Evolutionary conservation across 805 yeast genomes (phyloP).

Genomic region (Ogataea paraovalis): DNA sequence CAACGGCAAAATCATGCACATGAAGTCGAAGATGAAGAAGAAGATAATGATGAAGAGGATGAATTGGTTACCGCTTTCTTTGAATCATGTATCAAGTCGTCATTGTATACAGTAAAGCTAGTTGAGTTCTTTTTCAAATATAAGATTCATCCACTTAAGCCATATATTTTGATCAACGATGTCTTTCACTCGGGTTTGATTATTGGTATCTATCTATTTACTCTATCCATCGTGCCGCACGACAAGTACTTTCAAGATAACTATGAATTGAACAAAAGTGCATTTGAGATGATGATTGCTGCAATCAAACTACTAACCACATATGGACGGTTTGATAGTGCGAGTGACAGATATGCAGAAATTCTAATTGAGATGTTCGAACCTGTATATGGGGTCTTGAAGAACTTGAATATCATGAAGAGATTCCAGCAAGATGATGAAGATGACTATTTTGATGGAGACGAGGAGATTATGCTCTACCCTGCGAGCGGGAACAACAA

Average conservation of each 20-base stretch:
- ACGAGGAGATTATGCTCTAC: not conserved
- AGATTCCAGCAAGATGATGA: not conserved
- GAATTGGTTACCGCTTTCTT: slow-evolving; percentile 26
- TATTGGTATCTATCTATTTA: slow-evolving; percentile 31
- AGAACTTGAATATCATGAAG: slow-evolving; percentile 3
- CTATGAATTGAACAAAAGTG: slow-evolving; percentile 10
- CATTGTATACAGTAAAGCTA: slow-evolving; percentile 33
- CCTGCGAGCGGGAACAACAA: not conserved
- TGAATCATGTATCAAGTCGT: slow-evolving; percentile 35
- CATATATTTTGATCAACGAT: slow-evolving; percentile 31
- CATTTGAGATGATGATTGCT: slow-evolving; percentile 12
- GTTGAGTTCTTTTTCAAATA: slow-evolving; percentile 26
- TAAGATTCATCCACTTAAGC: slow-evolving; percentile 34
- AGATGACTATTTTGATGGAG: not conserved
- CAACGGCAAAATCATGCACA: slow-evolving; percentile 4
- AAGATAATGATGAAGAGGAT: slow-evolving; percentile 6
- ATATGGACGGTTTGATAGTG: slow-evolving; percentile 12
- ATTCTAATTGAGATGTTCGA: slow-evolving; percentile 14
- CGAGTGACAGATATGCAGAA: slow-evolving; percentile 15
- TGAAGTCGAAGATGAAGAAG: not conserved
- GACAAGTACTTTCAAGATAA: slow-evolving; percentile 9
- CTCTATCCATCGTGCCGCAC: slow-evolving; percentile 7
- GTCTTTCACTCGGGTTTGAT: slow-evolving; percentile 36
- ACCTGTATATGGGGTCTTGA: slow-evolving; percentile 8
- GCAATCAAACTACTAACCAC: slow-evolving; percentile 10